Percentiles rank a stretch among this genome's conserved stretches.
Evolutionary conservation across 2,329 filamentous ascomycete genomes (phyloP).

Genomic region (Sarocladiaceae sp.): DNA sequence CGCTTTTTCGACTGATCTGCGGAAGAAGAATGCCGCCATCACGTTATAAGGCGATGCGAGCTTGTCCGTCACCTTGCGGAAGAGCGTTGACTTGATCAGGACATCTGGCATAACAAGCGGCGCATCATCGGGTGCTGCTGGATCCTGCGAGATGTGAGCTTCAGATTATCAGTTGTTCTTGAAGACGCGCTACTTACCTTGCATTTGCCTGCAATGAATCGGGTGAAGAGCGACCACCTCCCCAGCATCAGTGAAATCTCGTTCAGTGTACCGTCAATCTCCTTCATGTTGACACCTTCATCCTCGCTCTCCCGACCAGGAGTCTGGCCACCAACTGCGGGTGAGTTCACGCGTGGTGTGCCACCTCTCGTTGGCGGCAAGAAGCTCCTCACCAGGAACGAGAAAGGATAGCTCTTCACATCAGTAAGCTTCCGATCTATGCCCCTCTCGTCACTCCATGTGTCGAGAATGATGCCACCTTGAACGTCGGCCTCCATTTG

Average conservation of each 20-base stretch:
- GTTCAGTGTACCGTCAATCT: conserved; percentile 80
- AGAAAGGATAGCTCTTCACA: conserved; percentile 96
- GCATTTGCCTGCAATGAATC: conserved; percentile 85
- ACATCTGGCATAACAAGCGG: conserved; percentile 67
- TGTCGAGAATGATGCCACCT: conserved; percentile 91
- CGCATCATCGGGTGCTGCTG: conserved; percentile 45
- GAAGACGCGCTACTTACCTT: conserved; percentile 50
- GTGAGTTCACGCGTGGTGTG: conserved; percentile 70
- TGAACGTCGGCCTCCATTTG: conserved; percentile 96
- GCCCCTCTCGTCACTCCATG: conserved; percentile 85
- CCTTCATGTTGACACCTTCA: conserved; percentile 93
- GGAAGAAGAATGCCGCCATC: conserved; percentile 96
- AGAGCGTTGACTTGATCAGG: conserved; percentile 72
- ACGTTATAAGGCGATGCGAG: conserved; percentile 79
- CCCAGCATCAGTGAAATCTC: conserved; percentile 92
- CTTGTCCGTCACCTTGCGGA: conserved; percentile 70
- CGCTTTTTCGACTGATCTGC: conserved; percentile 92
- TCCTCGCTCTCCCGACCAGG: conserved; percentile 70
- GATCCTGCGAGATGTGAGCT: too few species aligned
- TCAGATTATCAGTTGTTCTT: too few species aligned
- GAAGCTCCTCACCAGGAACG: conserved; percentile 94
- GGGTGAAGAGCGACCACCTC: conserved; percentile 86
- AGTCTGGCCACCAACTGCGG: conserved; percentile 55
- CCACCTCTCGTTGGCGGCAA: conserved; percentile 64
- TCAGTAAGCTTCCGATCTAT: conserved; percentile 87